phyloP scores from a whole-genome alignment of 1,284 basidiomycete genomes.

The Amylostereum areolatum region DNA sequence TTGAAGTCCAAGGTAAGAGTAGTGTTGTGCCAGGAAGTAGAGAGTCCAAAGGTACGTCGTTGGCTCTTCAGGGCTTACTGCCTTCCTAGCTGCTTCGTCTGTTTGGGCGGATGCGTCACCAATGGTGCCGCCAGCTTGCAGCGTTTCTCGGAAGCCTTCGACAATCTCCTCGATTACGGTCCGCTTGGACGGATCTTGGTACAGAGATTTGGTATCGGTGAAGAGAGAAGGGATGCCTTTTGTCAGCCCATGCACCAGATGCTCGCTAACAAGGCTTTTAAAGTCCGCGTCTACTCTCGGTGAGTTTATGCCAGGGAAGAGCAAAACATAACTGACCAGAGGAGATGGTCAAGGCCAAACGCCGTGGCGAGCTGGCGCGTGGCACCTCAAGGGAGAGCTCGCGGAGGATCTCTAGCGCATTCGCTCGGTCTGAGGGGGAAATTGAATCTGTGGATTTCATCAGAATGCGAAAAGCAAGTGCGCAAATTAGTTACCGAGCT shows the following conservation, averaged over 20 bases:
- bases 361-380: constrained; percentile 64
- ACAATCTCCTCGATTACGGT: constrained; percentile 68
- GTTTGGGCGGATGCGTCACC: constrained; percentile 16
- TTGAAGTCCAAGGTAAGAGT: constrained; percentile 61
- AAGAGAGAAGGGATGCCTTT: constrained; percentile 95
- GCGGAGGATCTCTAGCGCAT: constrained; percentile 53
- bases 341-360: constrained; percentile 52
- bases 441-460: constrained; percentile 29
- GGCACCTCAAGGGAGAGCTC: constrained; percentile 61
- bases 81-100: constrained; percentile 22
- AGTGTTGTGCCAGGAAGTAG: constrained; percentile 92
- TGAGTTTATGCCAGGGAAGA: background rate
- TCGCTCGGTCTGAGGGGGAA: constrained; percentile 42
- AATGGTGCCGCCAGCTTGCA: constrained; percentile 15
- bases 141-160: constrained; percentile 42
- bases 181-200: constrained; percentile 61
- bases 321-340: background rate
- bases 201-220: constrained; percentile 87
- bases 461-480: background rate
- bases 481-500: constrained; percentile 44
- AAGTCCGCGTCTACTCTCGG: constrained; percentile 52
- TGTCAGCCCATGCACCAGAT: constrained; percentile 68
- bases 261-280: constrained; percentile 57
- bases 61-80: constrained; percentile 51
- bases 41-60: constrained; percentile 92